Evolutionary conservation across 2,329 filamentous ascomycete species (phyloP), one percentile per base, ranked within the genome.

Genomic region (Domatiomyces catenatus): DNA sequence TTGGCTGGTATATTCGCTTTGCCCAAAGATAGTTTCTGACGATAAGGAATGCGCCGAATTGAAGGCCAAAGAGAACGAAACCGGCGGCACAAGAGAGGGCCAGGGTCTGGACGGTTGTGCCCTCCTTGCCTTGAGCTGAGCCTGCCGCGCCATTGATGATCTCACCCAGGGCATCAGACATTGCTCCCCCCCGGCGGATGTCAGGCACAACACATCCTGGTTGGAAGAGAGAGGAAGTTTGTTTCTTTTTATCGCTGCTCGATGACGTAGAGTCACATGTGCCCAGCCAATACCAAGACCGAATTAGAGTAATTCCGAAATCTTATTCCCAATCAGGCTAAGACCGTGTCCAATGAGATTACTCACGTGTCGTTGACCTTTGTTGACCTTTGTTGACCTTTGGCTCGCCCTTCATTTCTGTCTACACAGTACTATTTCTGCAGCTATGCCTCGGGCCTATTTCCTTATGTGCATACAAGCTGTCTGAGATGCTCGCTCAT

Each of bases 81-180:
- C 60, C 60, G 51, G 60, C 55, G 39, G 58, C 58, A 48, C 63
- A 51, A 17, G 58, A 63, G 54, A 60, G 58, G 26, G 56, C 48
- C 43, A 64, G 60, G 36, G 61, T 61, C 44, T 59, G 57, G 39
- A 60, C 56, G 36, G 61, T 61, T 12, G 61, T 59, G 8, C 60
- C 60, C 48, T 58, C 47, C 49, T 52, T 59, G 19, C 55, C 56
- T 48, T 62, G 60, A n/a, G 62, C 62, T 36, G 59, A 53, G 24
- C 61, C 62, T 22, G 57, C 54, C 48, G 54, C 53, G 32, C 59
- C 58, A 50, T 60, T 61, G 50, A 63, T 49, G 26, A 59, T 63
- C 48, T 54, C 49, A 43, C 50, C 50, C 36, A 52, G 44, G 10
- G 50, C 47, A 18, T 52, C 50, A 24, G 50, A 52, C 50, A 52